Conservation (phyloP, 2,329 filamentous ascomycete species). For the Cyphellophora attinorum region DNA sequence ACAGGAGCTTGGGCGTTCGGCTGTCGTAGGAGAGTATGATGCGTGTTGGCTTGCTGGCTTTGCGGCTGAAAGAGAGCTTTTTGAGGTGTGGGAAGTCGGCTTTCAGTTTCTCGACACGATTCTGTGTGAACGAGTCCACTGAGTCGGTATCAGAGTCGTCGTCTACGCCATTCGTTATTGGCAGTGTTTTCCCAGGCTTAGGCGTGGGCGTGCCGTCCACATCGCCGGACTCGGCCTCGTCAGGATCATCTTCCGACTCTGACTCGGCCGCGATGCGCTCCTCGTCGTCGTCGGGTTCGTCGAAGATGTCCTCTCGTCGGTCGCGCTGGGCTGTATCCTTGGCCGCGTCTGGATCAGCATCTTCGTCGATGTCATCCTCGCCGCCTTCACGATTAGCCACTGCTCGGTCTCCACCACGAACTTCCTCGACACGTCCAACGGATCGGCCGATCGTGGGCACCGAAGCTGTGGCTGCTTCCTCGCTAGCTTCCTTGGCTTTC, state of each 20-base stretch:
- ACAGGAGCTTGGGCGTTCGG: slow-evolving; percentile 76
- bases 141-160: neutral
- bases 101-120: slow-evolving; percentile 56
- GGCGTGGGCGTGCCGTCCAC: slow-evolving; percentile 5
- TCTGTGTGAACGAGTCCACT: slow-evolving; percentile 31
- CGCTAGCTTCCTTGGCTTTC: slow-evolving; percentile 52
- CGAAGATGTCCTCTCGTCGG: slow-evolving; percentile 66
- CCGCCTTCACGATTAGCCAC: slow-evolving; percentile 36
- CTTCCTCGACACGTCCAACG: slow-evolving; percentile 46
- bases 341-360: slow-evolving; percentile 66
- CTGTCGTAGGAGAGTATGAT: slow-evolving; percentile 77
- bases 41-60: slow-evolving; percentile 62
- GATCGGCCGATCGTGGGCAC: slow-evolving; percentile 66
- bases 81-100: slow-evolving; percentile 57
- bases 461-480: slow-evolving; percentile 52
- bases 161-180: neutral
- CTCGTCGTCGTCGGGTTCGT: slow-evolving; percentile 87
- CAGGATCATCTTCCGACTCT: slow-evolving; percentile 33
- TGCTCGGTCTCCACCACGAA: slow-evolving; percentile 33
- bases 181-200: neutral
- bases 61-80: slow-evolving; percentile 70
- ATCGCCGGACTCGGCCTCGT: slow-evolving; percentile 17
- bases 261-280: slow-evolving; percentile 50
- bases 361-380: slow-evolving; percentile 58
- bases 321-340: slow-evolving; percentile 47